Evolutionary conservation across 371 early-diverging fungal species (phyloP).

Genomic region (Actinomucor elegans): DNA sequence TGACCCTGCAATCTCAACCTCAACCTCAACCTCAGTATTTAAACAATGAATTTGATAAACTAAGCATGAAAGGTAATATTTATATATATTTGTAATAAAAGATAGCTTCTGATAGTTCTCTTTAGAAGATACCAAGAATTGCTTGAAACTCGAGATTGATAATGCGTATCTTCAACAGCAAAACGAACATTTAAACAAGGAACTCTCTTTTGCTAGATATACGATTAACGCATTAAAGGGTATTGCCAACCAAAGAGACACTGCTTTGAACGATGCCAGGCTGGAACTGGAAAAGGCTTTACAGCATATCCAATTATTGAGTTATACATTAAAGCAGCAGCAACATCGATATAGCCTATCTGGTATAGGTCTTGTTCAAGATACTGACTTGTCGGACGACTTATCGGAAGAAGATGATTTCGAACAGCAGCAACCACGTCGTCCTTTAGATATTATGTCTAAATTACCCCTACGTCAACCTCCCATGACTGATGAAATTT

Average conservation of each 20-base stretch:
- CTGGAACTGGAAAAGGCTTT: slow-evolving; percentile 54
- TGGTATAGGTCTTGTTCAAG: slow-evolving; percentile 19
- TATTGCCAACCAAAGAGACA: slow-evolving; percentile 42
- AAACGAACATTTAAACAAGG: slow-evolving; percentile 38
- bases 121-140: slow-evolving; percentile 10
- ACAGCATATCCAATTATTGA: slow-evolving; percentile 28
- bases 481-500: slow-evolving; percentile 1
- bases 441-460: slow-evolving; percentile 23
- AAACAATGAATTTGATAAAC: not conserved
- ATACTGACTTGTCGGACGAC: slow-evolving; percentile 27
- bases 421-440: slow-evolving; percentile 7
- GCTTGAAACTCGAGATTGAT: slow-evolving; percentile 37
- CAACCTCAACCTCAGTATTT: not conserved
- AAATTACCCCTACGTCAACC: slow-evolving; percentile 25
- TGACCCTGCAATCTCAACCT: not conserved
- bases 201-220: slow-evolving; percentile 42
- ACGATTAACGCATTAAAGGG: slow-evolving; percentile 44
- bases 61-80: slow-evolving; percentile 2
- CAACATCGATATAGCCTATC: slow-evolving; percentile 15
- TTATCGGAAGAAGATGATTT: slow-evolving; percentile 26
- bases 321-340: slow-evolving; percentile 6
- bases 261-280: slow-evolving; percentile 38
- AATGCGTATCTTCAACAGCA: slow-evolving; percentile 44
- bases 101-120: not conserved
- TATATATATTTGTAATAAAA: not conserved